These are phyloP conservation scores for Spathaspora sp. DNA, from an alignment of 1,139 yeast genomes.

Conservation along the genomic window DNA sequence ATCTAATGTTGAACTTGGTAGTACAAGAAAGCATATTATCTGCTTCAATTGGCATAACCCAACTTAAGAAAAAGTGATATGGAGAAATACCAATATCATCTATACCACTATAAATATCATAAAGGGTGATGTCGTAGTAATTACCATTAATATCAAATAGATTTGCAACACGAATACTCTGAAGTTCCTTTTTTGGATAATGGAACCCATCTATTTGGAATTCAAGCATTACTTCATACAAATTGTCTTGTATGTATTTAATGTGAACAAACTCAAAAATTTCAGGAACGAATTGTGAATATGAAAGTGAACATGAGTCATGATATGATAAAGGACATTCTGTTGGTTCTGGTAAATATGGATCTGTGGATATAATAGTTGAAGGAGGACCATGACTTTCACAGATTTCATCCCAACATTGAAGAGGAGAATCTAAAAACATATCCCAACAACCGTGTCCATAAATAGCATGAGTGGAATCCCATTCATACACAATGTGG, in stretches of 20 bases:
- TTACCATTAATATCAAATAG: background rate
- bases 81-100: background rate
- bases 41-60: background rate
- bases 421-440: background rate
- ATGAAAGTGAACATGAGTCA: background rate
- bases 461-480: background rate
- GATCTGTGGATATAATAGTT: background rate
- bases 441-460: background rate
- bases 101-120: background rate
- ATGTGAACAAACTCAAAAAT: background rate
- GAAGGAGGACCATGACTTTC: background rate
- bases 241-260: background rate
- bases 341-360: background rate
- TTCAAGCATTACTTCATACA: constrained; percentile 1
- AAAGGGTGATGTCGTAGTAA: background rate
- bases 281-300: background rate
- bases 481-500: background rate
- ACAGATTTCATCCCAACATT: background rate
- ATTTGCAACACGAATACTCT: background rate
- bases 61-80: background rate
- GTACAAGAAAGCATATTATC: background rate
- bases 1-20: background rate
- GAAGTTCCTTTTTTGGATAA: background rate
- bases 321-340: background rate
- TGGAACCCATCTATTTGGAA: background rate